Evolutionary conservation across 805 yeast species (phyloP).

Genomic region (Ogataea henricii): DNA sequence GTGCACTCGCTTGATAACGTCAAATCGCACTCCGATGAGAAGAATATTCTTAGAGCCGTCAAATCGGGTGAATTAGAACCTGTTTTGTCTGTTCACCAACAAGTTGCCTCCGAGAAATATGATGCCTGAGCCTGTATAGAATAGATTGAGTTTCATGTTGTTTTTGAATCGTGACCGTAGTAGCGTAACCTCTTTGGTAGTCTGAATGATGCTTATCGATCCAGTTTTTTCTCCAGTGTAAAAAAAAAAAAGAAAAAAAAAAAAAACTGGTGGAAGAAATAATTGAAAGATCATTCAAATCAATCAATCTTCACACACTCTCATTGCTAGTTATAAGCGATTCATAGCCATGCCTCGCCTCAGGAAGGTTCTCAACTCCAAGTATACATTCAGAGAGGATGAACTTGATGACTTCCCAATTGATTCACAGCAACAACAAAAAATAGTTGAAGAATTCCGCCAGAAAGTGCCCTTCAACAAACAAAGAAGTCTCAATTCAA

Average conservation of each 20-base stretch:
- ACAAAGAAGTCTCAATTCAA: constrained; percentile 10
- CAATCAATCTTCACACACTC: too few species aligned
- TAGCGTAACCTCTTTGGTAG: not conserved
- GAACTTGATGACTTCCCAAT: constrained; percentile 20
- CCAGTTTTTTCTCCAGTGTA: too few species aligned
- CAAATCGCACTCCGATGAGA: constrained; percentile 21
- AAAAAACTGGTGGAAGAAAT: not conserved
- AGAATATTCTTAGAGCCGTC: constrained; percentile 18
- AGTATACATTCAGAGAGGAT: constrained; percentile 23
- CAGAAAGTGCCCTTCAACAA: constrained; percentile 24
- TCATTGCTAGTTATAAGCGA: too few species aligned
- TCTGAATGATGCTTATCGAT: too few species aligned
- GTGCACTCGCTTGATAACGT: constrained; percentile 21
- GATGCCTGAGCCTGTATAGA: constrained; percentile 10
- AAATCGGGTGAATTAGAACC: constrained; percentile 24
- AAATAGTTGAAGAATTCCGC: constrained; percentile 19
- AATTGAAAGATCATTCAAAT: not conserved
- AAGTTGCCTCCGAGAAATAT: constrained; percentile 8
- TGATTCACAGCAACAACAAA: constrained; percentile 28
- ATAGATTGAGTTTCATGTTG: not conserved
- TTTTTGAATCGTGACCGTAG: not conserved
- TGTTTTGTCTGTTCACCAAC: constrained; percentile 20
- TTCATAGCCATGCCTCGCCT: constrained; percentile 37
- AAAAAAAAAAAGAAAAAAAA: too few species aligned
- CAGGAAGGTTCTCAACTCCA: constrained; percentile 28